A percentile compares a stretch with the other conserved stretches of the same genome.
Conservation (phyloP, 768 basidiomycete species). For the Rhodotorula sphaerocarpa region DNA sequence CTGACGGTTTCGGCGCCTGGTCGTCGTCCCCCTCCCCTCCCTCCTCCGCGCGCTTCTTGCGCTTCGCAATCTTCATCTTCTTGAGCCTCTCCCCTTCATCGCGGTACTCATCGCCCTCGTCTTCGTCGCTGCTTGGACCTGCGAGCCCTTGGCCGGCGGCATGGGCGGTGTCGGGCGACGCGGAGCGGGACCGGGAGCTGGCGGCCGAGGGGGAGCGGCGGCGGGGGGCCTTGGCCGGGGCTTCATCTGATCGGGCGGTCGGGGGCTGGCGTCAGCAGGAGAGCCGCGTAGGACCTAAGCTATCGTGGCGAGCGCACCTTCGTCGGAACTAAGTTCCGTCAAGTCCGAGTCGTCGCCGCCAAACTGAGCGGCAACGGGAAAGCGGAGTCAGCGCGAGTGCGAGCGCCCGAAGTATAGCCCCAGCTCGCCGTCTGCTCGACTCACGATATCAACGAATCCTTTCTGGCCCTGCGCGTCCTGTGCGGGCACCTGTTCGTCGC, state of each 20-base stretch:
- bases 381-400: no score
- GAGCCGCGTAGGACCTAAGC: no score
- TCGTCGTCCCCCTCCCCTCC: constrained; percentile 4
- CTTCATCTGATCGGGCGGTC: no score
- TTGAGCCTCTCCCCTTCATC: constrained; percentile 41
- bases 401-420: no score
- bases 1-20: constrained; percentile 33
- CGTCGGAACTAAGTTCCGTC: constrained; percentile 64
- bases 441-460: not conserved
- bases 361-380: constrained; percentile 48
- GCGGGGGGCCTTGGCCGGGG: not conserved
- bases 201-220: constrained; percentile 20
- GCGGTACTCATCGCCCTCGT: constrained; percentile 47
- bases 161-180: constrained; percentile 45
- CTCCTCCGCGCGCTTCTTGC: not conserved
- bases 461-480: not conserved
- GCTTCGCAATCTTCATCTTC: constrained; percentile 50
- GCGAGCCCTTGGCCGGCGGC: not conserved
- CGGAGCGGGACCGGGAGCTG: constrained; percentile 12
- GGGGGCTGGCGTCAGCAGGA: no score
- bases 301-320: constrained; percentile 41
- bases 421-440: not conserved
- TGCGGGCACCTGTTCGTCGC: not conserved
- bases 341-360: constrained; percentile 62
- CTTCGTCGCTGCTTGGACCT: constrained; percentile 45